Base-by-base conservation (phyloP, 1,284 basidiomycete species). In the Termitomyces sp. region DNA sequence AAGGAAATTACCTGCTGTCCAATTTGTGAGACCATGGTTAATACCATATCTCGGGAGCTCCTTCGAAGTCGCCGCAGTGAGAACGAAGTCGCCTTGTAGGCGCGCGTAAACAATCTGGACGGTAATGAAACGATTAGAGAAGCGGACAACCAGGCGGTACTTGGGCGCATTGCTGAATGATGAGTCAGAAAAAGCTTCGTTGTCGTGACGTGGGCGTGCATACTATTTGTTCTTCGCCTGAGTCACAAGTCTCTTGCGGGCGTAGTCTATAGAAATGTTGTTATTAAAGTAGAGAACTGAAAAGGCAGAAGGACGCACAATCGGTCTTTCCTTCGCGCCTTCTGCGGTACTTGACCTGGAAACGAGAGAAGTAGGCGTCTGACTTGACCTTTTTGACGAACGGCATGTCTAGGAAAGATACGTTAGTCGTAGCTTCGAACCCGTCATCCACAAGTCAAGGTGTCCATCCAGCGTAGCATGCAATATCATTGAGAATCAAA, bases 151-250 rank as follows among this genome's bases (percentile, higher is more conserved):
- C 48, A 98, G 87, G 61, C 95, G 92, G 82, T 98, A 98, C 81
- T 98, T 98, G 61, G 94, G 95, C 38, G 94, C 92, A 68, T 97
- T 96, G 80, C 86, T 75, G 78, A 26, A 53, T 9, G 1, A 46
- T 9, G 45, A 26, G 47, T 34, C 4, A 48, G 1, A 31, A 19
- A 8, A 38, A n/a, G 8, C 15, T 5, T 19, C 1, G 1, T 5
- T 12, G 12, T 1, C 21, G 33, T 15, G 13, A 33, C 1, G 3
- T 21, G 1, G 26, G 6, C 1, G 39, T 15, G 71, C 81, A 54
- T 68, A 88, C 88, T 98, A 99, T 83, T 99, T 99, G 89, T 98
- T 99, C 86, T 99, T 99, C 63, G 96, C 94, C 84, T 99, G 97
- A 57, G 91, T 86, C 63, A 98, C 85, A 55, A 99, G 83, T 66